Conservation (phyloP, 371 early-diverging fungal species). For the Sporodiniella umbellata region DNA sequence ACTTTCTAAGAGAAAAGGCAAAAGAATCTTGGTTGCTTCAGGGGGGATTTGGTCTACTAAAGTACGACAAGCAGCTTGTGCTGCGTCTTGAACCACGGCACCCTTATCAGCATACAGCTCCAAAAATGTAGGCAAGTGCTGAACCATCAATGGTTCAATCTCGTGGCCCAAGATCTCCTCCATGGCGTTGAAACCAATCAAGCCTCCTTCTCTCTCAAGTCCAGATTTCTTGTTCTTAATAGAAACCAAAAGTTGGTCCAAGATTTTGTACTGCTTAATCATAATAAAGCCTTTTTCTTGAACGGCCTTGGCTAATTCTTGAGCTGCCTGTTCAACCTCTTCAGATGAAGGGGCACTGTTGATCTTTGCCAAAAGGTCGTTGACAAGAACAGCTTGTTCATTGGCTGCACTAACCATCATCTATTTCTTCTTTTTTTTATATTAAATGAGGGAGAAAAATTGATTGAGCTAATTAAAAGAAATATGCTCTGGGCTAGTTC, state of each 20-base stretch:
- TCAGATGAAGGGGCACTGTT: slow-evolving; percentile 58
- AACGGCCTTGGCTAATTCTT: slow-evolving; percentile 48
- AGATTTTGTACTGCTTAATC: slow-evolving; percentile 56
- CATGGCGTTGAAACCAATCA: slow-evolving; percentile 68
- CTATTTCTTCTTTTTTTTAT: slow-evolving; percentile 1
- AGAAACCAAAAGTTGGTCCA: slow-evolving; percentile 52
- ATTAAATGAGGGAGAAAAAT: background rate
- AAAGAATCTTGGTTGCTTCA: slow-evolving; percentile 51
- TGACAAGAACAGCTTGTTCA: slow-evolving; percentile 27
- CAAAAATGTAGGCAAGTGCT: slow-evolving; percentile 53
- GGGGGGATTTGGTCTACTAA: slow-evolving; percentile 52
- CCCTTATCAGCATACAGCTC: slow-evolving; percentile 75
- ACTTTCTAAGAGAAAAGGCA: slow-evolving; percentile 64
- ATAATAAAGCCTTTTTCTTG: slow-evolving; percentile 49
- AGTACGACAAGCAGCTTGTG: slow-evolving; percentile 55
- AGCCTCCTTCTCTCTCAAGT: slow-evolving; percentile 68
- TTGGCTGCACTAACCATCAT: slow-evolving; percentile 25
- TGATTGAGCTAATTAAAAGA: background rate
- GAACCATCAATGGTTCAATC: slow-evolving; percentile 62
- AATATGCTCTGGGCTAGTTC: background rate
- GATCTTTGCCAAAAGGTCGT: slow-evolving; percentile 49
- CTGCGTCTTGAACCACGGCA: slow-evolving; percentile 69
- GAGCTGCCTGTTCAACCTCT: slow-evolving; percentile 57
- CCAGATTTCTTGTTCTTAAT: slow-evolving; percentile 71
- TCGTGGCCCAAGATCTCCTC: slow-evolving; percentile 51